A percentile compares a stretch with the other conserved stretches of the same genome.
phyloP scores from a whole-genome alignment of 2,329 filamentous ascomycete species.

The Clarireedia homoeocarpa region DNA sequence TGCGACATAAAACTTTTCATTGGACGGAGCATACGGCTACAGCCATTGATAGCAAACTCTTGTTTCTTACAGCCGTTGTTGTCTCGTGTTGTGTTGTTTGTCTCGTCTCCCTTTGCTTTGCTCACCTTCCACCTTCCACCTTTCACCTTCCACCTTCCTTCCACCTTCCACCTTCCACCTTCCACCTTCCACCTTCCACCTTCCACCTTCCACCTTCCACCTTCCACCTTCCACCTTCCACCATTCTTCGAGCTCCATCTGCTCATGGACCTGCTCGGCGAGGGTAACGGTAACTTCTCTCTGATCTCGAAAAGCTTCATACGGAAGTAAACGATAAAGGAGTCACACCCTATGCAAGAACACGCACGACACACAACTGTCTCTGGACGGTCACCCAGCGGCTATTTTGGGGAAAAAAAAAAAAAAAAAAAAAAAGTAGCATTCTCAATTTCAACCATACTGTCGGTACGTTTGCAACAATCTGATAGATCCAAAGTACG shows the following conservation, averaged over 20 bases:
- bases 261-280: not conserved
- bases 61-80: no score
- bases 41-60: not conserved
- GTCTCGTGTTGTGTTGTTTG: no score
- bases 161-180: no score
- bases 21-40: not conserved
- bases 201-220: no score
- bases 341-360: conserved; percentile 2
- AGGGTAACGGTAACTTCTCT: no score
- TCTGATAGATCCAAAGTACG: not conserved
- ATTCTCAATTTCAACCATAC: conserved; percentile 1
- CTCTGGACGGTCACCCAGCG: not conserved
- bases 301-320: not conserved
- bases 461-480: not conserved
- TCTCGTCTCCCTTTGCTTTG: no score
- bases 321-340: not conserved
- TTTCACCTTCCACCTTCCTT: no score
- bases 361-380: not conserved
- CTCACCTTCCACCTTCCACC: no score
- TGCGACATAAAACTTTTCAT: not conserved
- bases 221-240: no score
- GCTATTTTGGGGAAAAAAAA: not conserved
- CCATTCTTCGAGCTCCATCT: no score
- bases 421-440: not conserved
- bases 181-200: no score